phyloP scores from a whole-genome alignment of 2,329 filamentous ascomycete species.

The Apiospora saccharicola region DNA sequence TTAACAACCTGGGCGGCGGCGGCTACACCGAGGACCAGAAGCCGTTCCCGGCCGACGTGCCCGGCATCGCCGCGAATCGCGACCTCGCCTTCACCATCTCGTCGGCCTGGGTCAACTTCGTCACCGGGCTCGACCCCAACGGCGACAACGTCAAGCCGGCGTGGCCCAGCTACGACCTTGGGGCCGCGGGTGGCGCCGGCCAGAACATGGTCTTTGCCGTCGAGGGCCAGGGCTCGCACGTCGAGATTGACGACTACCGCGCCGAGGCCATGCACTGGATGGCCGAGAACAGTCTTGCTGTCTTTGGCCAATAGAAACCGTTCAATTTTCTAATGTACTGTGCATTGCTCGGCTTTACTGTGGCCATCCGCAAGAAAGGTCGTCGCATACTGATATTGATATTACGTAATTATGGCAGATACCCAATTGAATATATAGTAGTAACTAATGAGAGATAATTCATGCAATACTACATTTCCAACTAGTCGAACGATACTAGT shows the following conservation, averaged over 20 bases:
- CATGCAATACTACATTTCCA: no score
- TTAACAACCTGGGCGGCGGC: slow-evolving; percentile 44
- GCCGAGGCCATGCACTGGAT: slow-evolving; percentile 41
- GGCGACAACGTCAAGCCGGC: slow-evolving; percentile 39
- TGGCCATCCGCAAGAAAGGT: not conserved
- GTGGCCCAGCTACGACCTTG: slow-evolving; percentile 40
- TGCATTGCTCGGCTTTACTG: not conserved
- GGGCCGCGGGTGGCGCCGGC: slow-evolving; percentile 31
- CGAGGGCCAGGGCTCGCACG: slow-evolving; percentile 32
- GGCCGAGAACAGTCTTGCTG: slow-evolving; percentile 36
- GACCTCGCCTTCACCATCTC: slow-evolving; percentile 40
- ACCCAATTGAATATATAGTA: no score
- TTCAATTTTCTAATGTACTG: not conserved
- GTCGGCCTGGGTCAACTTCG: slow-evolving; percentile 51
- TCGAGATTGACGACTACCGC: slow-evolving; percentile 43
- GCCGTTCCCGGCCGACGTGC: slow-evolving; percentile 34
- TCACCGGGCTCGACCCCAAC: slow-evolving; percentile 60
- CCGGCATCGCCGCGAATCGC: slow-evolving; percentile 31
- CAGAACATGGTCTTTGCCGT: slow-evolving; percentile 41
- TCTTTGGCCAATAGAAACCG: slow-evolving; percentile 36
- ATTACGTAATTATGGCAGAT: no score
- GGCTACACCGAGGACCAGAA: slow-evolving; percentile 44
- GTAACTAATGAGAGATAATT: not conserved
- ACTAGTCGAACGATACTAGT: not conserved
- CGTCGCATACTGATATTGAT: not conserved